Evolutionary conservation across 225 moss, liverwort and hornwort genomes (phyloP), one percentile per base, ranked within the genome.

Genomic region (Asterella californica): DNA sequence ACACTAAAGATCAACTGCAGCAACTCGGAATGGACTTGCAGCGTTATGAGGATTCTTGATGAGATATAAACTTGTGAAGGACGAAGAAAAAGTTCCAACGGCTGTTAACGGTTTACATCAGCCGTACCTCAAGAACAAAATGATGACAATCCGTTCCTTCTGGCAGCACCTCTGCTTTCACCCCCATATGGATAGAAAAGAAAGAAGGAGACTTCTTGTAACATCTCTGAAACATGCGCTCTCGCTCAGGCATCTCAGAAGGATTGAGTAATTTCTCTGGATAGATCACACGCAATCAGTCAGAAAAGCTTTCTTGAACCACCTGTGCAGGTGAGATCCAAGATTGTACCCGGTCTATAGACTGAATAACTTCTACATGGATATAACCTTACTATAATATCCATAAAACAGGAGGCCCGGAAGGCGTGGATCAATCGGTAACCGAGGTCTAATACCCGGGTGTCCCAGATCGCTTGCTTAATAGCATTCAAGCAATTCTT

Each of bases 101-200:
- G n/a, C n/a, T n/a, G n/a, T n/a, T n/a, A n/a, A n/a, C n/a, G n/a
- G n/a, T n/a, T 42, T 42, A 42, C 42, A 7, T 42, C 42, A 15
- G 2, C 71, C 22, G 45, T 18, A 86, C 88, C 76, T 96, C 94
- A 27, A 96, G 90, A 14, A 94, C 81, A 53, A 96, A 85, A 69
- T 96, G 96, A 79, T 96, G 96, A 78, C 96, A 96, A 74, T 96
- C 96, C 17, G 94, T 96, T 37, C 86, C 92, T 75, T 84, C 84
- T 71, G 94, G 96, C 29, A 96, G 79, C 79, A 83, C 86, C 62
- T 93, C 92, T 30, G 96, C 90, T 84, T 89, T 91, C 67, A 96
- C 92, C 14, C 96, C 96, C 96, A 96, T 96, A 52, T 96, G 96
- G 14, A 96, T 96, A 29, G 96, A 96, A 64, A 96, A 84, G 66